These are phyloP conservation scores for Trichoderma aggressivum DNA, from an alignment of 2,329 filamentous ascomycete species.

Conservation along the genomic window DNA sequence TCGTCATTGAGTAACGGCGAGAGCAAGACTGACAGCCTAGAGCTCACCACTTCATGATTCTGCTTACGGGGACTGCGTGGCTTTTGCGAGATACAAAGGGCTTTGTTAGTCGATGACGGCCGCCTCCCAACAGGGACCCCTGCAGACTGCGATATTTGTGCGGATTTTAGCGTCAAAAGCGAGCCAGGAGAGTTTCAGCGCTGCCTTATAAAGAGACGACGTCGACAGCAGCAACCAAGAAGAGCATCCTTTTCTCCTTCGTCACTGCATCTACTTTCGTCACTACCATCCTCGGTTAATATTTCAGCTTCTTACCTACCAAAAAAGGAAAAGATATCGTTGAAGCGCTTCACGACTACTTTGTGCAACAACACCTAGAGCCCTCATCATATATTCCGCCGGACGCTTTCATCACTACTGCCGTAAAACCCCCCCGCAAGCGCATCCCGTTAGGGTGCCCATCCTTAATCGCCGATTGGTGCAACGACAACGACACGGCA, in stretches of 20 bases:
- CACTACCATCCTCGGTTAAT: not conserved
- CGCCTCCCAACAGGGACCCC: not conserved
- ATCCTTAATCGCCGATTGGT: not conserved
- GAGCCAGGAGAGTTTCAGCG: not conserved
- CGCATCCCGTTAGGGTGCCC: not conserved
- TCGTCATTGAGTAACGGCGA: not conserved
- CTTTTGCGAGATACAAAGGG: not conserved
- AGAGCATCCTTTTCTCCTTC: not conserved
- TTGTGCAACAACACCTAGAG: not conserved
- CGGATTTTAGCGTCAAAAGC: conserved; percentile 30
- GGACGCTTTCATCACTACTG: not conserved
- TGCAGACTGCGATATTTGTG: conserved; percentile 33
- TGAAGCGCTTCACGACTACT: not conserved
- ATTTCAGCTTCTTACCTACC: not conserved
- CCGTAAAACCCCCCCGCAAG: not conserved
- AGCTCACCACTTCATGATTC: not conserved
- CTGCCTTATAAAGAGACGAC: not conserved
- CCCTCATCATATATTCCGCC: not conserved
- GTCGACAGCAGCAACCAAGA: not conserved
- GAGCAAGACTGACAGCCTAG: not conserved
- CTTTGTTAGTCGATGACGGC: not conserved
- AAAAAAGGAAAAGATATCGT: not conserved
- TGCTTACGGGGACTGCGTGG: not conserved
- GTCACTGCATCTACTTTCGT: not conserved
- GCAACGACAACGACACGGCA: not conserved